A percentile compares a stretch with the other conserved stretches of the same genome.
Evolutionary conservation across 805 yeast species (phyloP).

Genomic region (Starmerella bombicola): DNA sequence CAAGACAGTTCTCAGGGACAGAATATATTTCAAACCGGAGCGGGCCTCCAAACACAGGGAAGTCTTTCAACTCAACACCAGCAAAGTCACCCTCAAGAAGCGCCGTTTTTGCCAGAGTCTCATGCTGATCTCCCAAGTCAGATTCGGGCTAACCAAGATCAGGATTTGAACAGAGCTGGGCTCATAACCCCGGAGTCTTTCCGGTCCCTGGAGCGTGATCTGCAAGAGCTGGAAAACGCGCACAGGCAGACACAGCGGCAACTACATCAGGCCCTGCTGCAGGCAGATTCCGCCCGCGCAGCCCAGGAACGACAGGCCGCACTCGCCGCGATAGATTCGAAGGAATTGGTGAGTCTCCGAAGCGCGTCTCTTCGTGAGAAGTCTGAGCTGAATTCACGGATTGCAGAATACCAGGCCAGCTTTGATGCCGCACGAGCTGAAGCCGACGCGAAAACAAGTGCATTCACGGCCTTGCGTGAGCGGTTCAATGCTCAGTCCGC

Average conservation of each 20-base stretch:
- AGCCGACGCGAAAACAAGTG: slow-evolving; percentile 5
- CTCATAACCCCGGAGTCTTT: not conserved
- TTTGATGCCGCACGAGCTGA: slow-evolving; percentile 4
- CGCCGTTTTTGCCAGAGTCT: too few species aligned
- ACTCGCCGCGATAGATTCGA: not conserved
- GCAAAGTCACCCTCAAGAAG: not conserved
- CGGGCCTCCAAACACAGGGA: not conserved
- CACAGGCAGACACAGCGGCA: slow-evolving; percentile 11
- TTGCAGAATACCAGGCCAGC: slow-evolving; percentile 7
- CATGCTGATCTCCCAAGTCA: not conserved
- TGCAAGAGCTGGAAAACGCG: slow-evolving; percentile 7
- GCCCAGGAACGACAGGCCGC: slow-evolving; percentile 5
- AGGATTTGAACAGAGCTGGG: not conserved
- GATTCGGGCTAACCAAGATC: not conserved
- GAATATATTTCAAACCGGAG: not conserved
- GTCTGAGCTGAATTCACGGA: slow-evolving; percentile 5
- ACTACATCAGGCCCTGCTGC: slow-evolving; percentile 4
- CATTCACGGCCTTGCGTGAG: slow-evolving; percentile 5
- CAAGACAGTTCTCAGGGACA: not conserved
- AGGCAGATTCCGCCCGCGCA: slow-evolving; percentile 7
- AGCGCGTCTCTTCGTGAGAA: not conserved
- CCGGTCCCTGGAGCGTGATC: slow-evolving; percentile 5
- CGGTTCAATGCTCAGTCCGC: slow-evolving; percentile 9
- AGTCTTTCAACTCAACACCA: not conserved
- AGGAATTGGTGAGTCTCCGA: slow-evolving; percentile 6